A percentile compares a stretch with the other conserved stretches of the same genome.
Conservation (phyloP, 2,329 filamentous ascomycete species). For the Huntiella moniliformis region DNA sequence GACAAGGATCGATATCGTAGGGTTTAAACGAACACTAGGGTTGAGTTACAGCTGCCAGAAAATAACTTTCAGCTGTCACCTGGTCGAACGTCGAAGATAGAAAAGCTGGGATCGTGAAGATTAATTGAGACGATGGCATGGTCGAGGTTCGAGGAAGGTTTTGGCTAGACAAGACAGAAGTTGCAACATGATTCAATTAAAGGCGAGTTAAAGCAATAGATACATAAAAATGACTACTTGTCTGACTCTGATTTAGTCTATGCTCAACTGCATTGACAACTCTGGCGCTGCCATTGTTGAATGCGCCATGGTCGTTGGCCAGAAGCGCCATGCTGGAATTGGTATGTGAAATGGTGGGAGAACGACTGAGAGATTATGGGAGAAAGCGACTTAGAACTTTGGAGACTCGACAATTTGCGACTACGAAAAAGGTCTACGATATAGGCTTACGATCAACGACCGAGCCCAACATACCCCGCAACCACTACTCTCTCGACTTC, state of each 20-base stretch:
- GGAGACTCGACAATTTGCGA: too few relatives aligned
- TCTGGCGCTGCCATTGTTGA: conserved; percentile 94
- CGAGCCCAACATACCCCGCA: not conserved
- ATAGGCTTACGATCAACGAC: not conserved
- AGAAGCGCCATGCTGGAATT: conserved; percentile 74
- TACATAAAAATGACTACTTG: not conserved
- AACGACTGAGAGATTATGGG: too few relatives aligned
- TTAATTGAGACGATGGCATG: too few relatives aligned
- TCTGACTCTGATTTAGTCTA: conserved; percentile 39
- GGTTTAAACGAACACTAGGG: too few relatives aligned
- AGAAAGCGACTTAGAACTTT: too few relatives aligned
- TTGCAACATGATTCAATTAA: conserved; percentile 74
- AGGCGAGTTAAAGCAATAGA: conserved; percentile 29
- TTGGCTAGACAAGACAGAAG: not conserved
- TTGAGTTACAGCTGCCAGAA: too few relatives aligned
- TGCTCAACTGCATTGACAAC: conserved; percentile 99
- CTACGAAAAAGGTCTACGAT: too few relatives aligned
- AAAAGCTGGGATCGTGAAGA: too few relatives aligned
- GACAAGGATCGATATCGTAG: too few relatives aligned
- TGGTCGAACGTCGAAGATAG: too few relatives aligned
- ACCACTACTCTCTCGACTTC: not conserved
- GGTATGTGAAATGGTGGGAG: conserved; percentile 32
- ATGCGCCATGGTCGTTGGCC: conserved; percentile 81
- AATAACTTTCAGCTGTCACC: too few relatives aligned
- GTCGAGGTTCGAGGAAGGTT: too few relatives aligned